phyloP scores from a whole-genome alignment of 176 grass and related monocot genomes.

The Carex scoparia region DNA sequence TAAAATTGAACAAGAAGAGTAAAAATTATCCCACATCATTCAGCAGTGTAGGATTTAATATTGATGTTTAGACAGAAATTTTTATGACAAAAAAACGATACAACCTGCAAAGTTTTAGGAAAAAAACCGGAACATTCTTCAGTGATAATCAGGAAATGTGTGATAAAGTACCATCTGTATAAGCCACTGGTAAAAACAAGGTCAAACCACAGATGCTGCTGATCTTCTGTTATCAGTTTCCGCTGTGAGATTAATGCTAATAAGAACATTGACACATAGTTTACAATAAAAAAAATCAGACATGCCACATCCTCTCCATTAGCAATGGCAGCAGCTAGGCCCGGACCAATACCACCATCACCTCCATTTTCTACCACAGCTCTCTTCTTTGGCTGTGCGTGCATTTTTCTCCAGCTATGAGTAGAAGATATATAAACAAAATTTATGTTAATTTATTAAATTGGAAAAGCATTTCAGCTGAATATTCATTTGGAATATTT shows the following conservation, averaged over 20 bases:
- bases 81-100: not conserved
- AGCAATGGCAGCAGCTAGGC: slow-evolving; percentile 45
- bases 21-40: not conserved
- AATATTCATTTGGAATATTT: not conserved
- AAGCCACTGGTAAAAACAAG: not conserved
- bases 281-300: not conserved
- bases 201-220: not conserved
- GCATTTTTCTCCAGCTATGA: slow-evolving; percentile 41
- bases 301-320: slow-evolving; percentile 72
- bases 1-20: not conserved
- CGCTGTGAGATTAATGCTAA: not conserved
- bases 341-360: slow-evolving; percentile 35
- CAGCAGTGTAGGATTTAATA: not conserved
- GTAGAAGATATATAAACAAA: slow-evolving; percentile 14
- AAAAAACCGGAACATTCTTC: not conserved
- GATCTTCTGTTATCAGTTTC: not conserved
- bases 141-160: not conserved
- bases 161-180: not conserved
- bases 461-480: not conserved
- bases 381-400: slow-evolving; percentile 59
- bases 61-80: not conserved
- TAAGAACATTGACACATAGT: not conserved
- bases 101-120: not conserved
- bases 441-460: not conserved
- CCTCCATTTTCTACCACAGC: slow-evolving; percentile 45